A percentile compares a stretch with the other conserved stretches of the same genome.
Conservation (phyloP, 2,329 filamentous ascomycete species). For the Fusarium vanettenii region DNA sequence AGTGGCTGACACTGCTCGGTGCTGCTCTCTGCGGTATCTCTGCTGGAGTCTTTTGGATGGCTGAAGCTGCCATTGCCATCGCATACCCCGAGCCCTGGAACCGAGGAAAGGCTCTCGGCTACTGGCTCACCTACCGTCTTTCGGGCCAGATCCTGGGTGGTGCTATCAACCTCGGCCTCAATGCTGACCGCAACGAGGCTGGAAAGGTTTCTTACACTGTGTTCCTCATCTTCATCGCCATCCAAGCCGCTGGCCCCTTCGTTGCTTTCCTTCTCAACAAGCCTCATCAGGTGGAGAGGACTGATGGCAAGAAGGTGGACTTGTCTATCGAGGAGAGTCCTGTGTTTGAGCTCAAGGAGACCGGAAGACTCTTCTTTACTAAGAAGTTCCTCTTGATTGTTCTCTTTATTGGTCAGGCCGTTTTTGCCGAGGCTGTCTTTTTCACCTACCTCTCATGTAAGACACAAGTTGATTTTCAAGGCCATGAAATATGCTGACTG, state of each 20-base stretch:
- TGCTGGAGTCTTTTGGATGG: slow-evolving; percentile 81
- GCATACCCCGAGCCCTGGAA: slow-evolving; percentile 78
- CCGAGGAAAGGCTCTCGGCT: slow-evolving; percentile 71
- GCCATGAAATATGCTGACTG: not conserved
- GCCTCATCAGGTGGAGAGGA: slow-evolving; percentile 72
- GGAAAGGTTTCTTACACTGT: slow-evolving; percentile 77
- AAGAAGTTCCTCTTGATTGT: slow-evolving; percentile 73
- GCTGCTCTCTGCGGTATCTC: slow-evolving; percentile 76
- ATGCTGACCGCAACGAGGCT: slow-evolving; percentile 65
- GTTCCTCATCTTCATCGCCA: slow-evolving; percentile 75
- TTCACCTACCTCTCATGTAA: slow-evolving; percentile 69
- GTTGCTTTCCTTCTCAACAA: slow-evolving; percentile 71
- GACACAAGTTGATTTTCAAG: not conserved
- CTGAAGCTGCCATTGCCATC: slow-evolving; percentile 79
- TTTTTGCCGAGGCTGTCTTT: slow-evolving; percentile 78
- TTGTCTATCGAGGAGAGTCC: slow-evolving; percentile 68
- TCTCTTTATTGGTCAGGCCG: slow-evolving; percentile 76
- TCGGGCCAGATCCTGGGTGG: slow-evolving; percentile 77
- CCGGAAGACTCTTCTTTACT: slow-evolving; percentile 67
- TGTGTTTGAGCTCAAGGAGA: slow-evolving; percentile 69
- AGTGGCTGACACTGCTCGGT: slow-evolving; percentile 77
- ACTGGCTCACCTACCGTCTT: slow-evolving; percentile 72
- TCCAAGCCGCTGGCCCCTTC: slow-evolving; percentile 75
- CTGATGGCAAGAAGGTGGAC: slow-evolving; percentile 71
- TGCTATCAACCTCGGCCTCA: slow-evolving; percentile 77